A percentile compares a stretch with the other conserved stretches of the same genome.
Evolutionary conservation across 2,329 filamentous ascomycete genomes (phyloP).

Genomic region (Sclerotinia nivalis): DNA sequence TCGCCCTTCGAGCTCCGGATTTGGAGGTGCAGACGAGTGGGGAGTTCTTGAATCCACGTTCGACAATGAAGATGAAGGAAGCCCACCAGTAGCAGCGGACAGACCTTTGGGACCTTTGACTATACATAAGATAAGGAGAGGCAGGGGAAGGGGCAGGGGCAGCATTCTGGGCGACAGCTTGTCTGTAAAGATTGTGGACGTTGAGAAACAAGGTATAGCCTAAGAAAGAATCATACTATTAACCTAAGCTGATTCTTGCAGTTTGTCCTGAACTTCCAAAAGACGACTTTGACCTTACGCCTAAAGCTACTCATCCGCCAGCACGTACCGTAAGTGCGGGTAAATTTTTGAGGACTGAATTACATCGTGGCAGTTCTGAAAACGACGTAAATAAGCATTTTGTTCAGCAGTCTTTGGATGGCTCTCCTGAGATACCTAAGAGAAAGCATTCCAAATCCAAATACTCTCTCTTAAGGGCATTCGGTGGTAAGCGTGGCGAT

Average conservation of each 20-base stretch:
- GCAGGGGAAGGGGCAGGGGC: slow-evolving; percentile 29
- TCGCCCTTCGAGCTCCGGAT: slow-evolving; percentile 32
- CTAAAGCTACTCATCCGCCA: slow-evolving; percentile 32
- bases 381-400: slow-evolving; percentile 25
- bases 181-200: slow-evolving; percentile 23
- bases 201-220: not conserved
- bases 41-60: slow-evolving; percentile 32
- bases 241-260: slow-evolving; percentile 1
- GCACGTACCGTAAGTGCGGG: slow-evolving; percentile 36
- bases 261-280: not conserved
- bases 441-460: slow-evolving; percentile 38
- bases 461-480: slow-evolving; percentile 38
- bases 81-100: slow-evolving; percentile 34
- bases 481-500: slow-evolving; percentile 30
- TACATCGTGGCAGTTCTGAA: slow-evolving; percentile 28
- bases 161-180: slow-evolving; percentile 31
- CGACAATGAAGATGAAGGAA: slow-evolving; percentile 34
- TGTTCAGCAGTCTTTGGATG: slow-evolving; percentile 2
- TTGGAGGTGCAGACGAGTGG: slow-evolving; percentile 26
- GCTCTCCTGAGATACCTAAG: slow-evolving; percentile 30
- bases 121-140: slow-evolving; percentile 34
- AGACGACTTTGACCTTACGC: slow-evolving; percentile 27
- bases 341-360: slow-evolving; percentile 36
- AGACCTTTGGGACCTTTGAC: slow-evolving; percentile 39
- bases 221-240: too few species aligned